Base-by-base conservation (phyloP, 176 grass and related monocot genomes). In the Thalia dealbata region DNA sequence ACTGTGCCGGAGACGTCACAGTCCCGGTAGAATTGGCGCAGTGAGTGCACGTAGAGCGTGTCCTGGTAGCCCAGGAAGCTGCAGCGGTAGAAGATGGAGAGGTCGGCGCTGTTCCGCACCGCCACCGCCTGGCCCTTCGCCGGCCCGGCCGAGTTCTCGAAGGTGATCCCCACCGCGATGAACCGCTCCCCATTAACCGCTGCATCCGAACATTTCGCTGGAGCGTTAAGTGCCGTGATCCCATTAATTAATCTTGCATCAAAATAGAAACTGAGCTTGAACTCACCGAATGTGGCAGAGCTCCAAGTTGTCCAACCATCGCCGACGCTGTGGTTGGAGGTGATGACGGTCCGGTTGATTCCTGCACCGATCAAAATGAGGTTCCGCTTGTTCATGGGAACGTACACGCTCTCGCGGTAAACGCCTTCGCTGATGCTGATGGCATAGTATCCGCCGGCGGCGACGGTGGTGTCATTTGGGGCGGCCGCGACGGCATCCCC, bases 11-110 rank as follows among this genome's bases (percentile, higher is more conserved):
- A 64, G 51, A 91, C 72, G 64, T 71, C 80, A 43, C 88, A 91
- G 62, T 84, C 82, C 68, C 84, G 81, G 75, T 91, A 91, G 75
- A 91, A 91, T 6, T 91, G 88, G 16, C 59, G 35, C 65, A 84
- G 82, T 7, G 84, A 75, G 70, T 91, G 81, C 64, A 79, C 88
- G 73, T 91, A 87, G 43, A 91, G 88, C 25, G 88, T 91, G 60
- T 91, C 88, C 82, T 91, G 88, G 81, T 74, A 82, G 14, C 71
- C 88, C 22, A 84, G 78, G 50, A 91, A 86, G 0, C 81, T 80
- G 78, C 83, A 90, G 77, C 41, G 35, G 43, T 77, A 76, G 26
- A 83, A 83, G 27, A 72, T 76, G 0, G 81, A 77, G 26, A 76
- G 81, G 28, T 83, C 81, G 2, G 65, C 76, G 38, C 76, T 68